A percentile compares a stretch with the other conserved stretches of the same genome.
Evolutionary conservation across 441 rosid species (phyloP).

Genomic region (Adansonia madagascariensis): DNA sequence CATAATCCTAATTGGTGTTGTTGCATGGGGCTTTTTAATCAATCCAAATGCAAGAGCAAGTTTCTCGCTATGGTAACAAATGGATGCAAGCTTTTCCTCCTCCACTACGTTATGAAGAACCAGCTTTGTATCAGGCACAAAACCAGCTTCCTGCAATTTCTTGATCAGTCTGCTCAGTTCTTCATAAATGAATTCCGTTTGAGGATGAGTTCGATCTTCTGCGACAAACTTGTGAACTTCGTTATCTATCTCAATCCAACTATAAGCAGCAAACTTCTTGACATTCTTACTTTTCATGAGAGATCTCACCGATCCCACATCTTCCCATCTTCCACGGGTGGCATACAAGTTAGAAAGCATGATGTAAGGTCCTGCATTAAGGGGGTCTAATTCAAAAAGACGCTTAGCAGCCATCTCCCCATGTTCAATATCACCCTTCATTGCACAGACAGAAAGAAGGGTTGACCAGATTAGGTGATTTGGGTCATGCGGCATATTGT

Average conservation of each 20-base stretch:
- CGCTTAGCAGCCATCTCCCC: slow-evolving; percentile 48
- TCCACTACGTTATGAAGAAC: slow-evolving; percentile 61
- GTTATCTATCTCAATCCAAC: slow-evolving; percentile 48
- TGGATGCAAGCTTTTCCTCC: slow-evolving; percentile 50
- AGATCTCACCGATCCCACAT: slow-evolving; percentile 34
- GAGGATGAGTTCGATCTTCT: slow-evolving; percentile 60
- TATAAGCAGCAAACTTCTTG: slow-evolving; percentile 48
- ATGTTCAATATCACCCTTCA: slow-evolving; percentile 35
- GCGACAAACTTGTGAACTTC: slow-evolving; percentile 52
- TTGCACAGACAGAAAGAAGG: slow-evolving; percentile 42
- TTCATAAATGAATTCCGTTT: slow-evolving; percentile 45
- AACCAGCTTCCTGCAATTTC: slow-evolving; percentile 51
- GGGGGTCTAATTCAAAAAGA: slow-evolving; percentile 44
- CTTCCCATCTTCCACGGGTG: slow-evolving; percentile 48
- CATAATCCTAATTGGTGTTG: slow-evolving; percentile 54
- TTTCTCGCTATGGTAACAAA: slow-evolving; percentile 67
- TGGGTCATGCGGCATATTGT: slow-evolving; percentile 44
- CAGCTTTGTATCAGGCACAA: slow-evolving; percentile 45
- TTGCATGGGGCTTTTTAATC: slow-evolving; percentile 46
- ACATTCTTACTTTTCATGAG: slow-evolving; percentile 48
- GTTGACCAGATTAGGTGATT: slow-evolving; percentile 46
- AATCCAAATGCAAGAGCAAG: slow-evolving; percentile 66
- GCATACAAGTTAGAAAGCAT: slow-evolving; percentile 54
- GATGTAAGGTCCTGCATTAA: slow-evolving; percentile 49
- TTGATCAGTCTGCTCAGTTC: slow-evolving; percentile 47